Percentiles rank a stretch among this genome's conserved stretches.
These are phyloP conservation scores for Cymbidium sinense DNA, from an alignment of 106 monocot genomes.

Conservation along the genomic window DNA sequence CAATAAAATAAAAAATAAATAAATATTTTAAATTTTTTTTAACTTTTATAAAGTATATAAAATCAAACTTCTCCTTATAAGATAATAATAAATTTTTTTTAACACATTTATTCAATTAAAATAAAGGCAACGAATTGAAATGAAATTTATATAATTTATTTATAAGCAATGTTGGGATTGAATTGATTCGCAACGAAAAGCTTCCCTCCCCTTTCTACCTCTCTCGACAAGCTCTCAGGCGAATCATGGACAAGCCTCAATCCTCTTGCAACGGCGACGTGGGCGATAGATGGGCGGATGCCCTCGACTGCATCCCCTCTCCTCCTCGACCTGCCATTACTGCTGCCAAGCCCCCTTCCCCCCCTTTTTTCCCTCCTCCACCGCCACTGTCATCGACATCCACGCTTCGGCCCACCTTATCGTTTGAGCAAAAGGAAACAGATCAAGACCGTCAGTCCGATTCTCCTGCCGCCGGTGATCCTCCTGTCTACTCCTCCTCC, in stretches of 20 bases:
- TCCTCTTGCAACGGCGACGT: slow-evolving; percentile 10
- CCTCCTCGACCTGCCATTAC: background rate
- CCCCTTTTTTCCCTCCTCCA: background rate
- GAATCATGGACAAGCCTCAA: background rate
- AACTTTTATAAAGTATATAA: no score
- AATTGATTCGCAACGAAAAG: background rate
- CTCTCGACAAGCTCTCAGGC: background rate
- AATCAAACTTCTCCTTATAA: no score
- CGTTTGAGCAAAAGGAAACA: background rate
- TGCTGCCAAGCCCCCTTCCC: background rate
- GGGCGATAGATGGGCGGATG: slow-evolving; percentile 20
- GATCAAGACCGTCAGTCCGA: background rate
- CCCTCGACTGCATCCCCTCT: slow-evolving; percentile 13
- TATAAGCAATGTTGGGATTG: no score
- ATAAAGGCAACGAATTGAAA: no score
- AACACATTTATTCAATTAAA: no score
- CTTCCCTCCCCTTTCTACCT: background rate
- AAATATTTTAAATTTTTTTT: no score
- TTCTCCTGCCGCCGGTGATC: background rate
- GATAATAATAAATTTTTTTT: no score
- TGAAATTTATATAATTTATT: no score
- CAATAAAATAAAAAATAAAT: no score
- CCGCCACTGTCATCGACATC: background rate
- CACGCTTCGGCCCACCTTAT: background rate
- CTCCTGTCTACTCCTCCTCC: slow-evolving; percentile 6